Percentiles rank a stretch among this genome's conserved stretches.
Conservation (phyloP, 768 basidiomycete species). For the Lentinula guzmanii region DNA sequence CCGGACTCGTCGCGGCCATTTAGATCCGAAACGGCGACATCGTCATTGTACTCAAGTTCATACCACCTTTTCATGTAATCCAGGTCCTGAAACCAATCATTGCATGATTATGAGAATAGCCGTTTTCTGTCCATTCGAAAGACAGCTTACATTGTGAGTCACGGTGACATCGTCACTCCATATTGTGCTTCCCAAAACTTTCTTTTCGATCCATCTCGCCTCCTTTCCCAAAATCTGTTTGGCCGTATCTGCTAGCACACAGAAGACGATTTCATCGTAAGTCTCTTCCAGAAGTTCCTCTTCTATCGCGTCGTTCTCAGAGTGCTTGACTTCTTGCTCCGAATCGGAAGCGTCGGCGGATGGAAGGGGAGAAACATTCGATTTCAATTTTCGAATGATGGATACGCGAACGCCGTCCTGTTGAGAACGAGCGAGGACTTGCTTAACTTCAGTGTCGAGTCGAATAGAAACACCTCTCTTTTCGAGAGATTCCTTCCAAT, state of each 20-base stretch:
- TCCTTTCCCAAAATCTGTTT: constrained; percentile 1
- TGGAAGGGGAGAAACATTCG: not conserved
- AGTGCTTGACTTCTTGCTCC: not conserved
- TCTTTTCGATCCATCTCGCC: constrained; percentile 9
- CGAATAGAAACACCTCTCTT: constrained; percentile 4
- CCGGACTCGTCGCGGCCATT: constrained; percentile 1
- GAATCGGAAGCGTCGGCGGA: not conserved
- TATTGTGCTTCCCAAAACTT: constrained; percentile 6
- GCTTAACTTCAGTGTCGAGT: constrained; percentile 1
- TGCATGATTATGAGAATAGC: too few species aligned
- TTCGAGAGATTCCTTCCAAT: constrained; percentile 5
- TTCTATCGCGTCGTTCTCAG: not conserved
- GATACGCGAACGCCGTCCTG: constrained; percentile 1
- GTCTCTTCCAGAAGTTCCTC: not conserved
- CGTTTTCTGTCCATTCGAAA: not conserved
- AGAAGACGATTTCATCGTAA: constrained; percentile 9
- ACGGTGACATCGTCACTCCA: constrained; percentile 12
- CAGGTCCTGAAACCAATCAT: constrained; percentile 1
- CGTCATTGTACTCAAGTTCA: constrained; percentile 4
- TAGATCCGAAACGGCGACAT: constrained; percentile 7
- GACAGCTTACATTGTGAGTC: constrained; percentile 6
- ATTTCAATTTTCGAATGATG: not conserved
- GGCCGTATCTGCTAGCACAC: constrained; percentile 8
- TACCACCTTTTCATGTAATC: constrained; percentile 10
- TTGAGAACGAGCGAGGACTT: constrained; percentile 4